These are phyloP conservation scores for Pilatotrama ljubarskyi DNA, from an alignment of 768 basidiomycete species.

Conservation along the genomic window DNA sequence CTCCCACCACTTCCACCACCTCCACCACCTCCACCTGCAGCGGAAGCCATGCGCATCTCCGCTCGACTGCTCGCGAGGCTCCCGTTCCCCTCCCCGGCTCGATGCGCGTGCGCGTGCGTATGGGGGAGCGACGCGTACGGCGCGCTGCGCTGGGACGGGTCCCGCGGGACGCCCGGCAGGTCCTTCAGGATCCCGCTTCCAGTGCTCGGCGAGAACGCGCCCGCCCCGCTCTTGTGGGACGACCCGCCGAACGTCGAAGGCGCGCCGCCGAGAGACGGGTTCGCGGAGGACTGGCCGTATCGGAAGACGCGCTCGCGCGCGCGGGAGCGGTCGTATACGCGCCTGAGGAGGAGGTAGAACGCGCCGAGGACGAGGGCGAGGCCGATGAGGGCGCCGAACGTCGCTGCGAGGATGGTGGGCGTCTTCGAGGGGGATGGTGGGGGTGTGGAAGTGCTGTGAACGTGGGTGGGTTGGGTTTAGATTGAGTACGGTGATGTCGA, in stretches of 20 bases:
- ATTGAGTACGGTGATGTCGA: not conserved
- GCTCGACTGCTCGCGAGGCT: no score
- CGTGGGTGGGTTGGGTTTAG: not conserved
- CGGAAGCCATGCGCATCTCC: no score
- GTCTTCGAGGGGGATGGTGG: constrained; percentile 12
- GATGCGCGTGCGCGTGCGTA: no score
- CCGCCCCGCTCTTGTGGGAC: not conserved
- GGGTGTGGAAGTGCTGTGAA: not conserved
- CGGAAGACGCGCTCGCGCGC: constrained; percentile 26
- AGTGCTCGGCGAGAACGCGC: no score
- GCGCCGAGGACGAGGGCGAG: constrained; percentile 16
- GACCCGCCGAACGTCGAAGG: not conserved
- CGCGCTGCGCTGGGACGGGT: no score
- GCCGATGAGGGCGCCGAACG: constrained; percentile 27
- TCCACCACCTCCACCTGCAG: not conserved
- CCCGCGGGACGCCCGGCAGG: no score
- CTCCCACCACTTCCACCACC: not conserved
- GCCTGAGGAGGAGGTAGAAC: constrained; percentile 21
- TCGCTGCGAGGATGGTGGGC: constrained; percentile 18
- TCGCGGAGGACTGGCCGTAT: constrained; percentile 18
- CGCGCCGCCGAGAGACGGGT: not conserved
- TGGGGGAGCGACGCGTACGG: no score
- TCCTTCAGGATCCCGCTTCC: no score
- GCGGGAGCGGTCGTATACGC: constrained; percentile 16
- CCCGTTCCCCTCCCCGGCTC: no score